Evolutionary conservation across 371 early-diverging fungal species (phyloP).

Genomic region (Haplosporangium sp.): DNA sequence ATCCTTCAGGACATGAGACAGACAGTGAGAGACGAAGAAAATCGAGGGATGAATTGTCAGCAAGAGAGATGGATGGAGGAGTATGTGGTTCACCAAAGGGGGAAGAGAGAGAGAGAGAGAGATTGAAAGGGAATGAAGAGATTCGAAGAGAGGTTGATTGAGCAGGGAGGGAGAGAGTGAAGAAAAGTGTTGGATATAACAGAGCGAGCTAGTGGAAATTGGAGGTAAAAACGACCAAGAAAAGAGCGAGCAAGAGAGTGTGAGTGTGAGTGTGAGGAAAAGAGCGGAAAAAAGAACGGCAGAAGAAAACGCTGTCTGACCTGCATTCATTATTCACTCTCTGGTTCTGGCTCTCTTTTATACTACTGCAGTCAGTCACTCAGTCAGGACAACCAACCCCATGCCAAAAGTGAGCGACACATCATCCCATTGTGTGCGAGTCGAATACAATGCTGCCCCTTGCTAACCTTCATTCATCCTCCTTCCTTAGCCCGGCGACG

Average conservation of each 20-base stretch:
- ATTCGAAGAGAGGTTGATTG: too few species aligned
- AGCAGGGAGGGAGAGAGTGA: neutral
- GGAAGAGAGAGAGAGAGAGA: neutral
- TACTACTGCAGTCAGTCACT: neutral
- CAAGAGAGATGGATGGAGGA: neutral
- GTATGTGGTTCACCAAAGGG: neutral
- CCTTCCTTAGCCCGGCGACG: neutral
- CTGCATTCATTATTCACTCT: neutral
- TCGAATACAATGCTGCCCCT: neutral
- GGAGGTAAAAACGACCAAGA: neutral
- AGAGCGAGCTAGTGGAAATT: neutral
- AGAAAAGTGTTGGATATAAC: neutral
- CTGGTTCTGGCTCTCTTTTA: too few species aligned
- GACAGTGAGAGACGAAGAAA: neutral
- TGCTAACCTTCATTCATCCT: neutral
- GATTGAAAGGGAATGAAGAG: neutral
- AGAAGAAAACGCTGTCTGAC: neutral
- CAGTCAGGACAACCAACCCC: too few species aligned
- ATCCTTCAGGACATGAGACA: neutral
- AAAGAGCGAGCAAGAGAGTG: too few species aligned
- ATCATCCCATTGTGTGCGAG: neutral
- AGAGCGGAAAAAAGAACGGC: conserved; percentile 1
- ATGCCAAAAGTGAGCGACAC: too few species aligned
- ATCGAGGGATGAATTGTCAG: neutral
- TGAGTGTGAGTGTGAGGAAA: too few species aligned